Percentiles rank a stretch among this genome's conserved stretches.
phyloP scores from a whole-genome alignment of 2,329 filamentous ascomycete genomes.

The Pseudopyricularia javanii region DNA sequence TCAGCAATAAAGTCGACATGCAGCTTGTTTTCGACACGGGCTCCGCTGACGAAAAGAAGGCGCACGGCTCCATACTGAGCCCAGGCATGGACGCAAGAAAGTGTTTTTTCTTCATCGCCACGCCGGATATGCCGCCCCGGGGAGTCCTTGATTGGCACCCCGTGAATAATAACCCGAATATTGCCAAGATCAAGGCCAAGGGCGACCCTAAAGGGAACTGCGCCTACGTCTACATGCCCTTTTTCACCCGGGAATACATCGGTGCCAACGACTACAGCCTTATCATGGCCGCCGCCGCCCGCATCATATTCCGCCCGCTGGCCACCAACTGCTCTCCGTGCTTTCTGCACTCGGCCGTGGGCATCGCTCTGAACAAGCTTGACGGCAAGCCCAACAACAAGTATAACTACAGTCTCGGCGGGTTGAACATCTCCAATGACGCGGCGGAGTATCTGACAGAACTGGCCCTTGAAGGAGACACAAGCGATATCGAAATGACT shows the following conservation, averaged over 20 bases:
- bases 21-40: background rate
- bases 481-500: background rate
- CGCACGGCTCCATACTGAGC: background rate
- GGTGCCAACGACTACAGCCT: background rate
- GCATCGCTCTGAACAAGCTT: background rate
- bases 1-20: background rate
- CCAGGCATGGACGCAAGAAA: background rate
- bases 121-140: background rate
- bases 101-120: background rate
- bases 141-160: background rate
- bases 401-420: background rate
- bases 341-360: background rate
- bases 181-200: background rate
- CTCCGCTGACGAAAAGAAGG: background rate
- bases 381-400: background rate
- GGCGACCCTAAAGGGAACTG: background rate
- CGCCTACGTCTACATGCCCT: constrained; percentile 1
- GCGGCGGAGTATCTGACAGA: background rate
- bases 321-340: background rate
- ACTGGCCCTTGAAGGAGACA: background rate
- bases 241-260: background rate
- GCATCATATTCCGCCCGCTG: background rate
- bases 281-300: background rate
- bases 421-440: background rate
- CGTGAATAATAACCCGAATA: background rate